phyloP scores from a whole-genome alignment of 108 stramenopile species.

The Nitzschia palea region DNA sequence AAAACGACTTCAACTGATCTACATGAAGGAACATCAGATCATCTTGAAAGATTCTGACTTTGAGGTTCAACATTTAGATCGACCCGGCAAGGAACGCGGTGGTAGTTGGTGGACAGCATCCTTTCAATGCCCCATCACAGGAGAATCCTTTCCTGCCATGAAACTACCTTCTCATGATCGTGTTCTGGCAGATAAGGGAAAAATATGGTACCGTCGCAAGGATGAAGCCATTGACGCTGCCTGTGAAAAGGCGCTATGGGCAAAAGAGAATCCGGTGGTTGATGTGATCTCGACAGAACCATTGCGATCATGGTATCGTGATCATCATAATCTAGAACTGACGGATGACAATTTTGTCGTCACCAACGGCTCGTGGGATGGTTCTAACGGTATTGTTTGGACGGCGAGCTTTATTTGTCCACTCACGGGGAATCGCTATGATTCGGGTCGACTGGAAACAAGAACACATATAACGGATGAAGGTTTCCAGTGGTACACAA shows the following conservation, averaged over 20 bases:
- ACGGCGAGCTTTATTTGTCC: conserved; percentile 47
- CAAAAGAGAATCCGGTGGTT: background rate
- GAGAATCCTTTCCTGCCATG: conserved; percentile 9
- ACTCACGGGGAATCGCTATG: conserved; percentile 23
- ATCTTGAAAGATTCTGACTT: conserved; percentile 1
- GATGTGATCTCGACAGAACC: background rate
- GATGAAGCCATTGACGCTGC: conserved; percentile 40
- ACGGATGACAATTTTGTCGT: conserved; percentile 33
- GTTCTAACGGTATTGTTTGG: conserved; percentile 18
- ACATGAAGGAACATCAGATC: conserved; percentile 18
- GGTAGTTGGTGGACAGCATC: conserved; percentile 38
- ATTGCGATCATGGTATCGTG: conserved; percentile 12
- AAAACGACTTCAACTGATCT: conserved; percentile 15
- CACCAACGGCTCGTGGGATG: conserved; percentile 6
- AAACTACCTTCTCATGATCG: background rate
- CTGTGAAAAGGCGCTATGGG: conserved; percentile 29
- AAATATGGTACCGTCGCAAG: conserved; percentile 31
- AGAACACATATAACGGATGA: background rate
- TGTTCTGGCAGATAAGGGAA: background rate
- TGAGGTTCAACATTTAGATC: background rate
- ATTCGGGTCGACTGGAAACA: conserved; percentile 6
- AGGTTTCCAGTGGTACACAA: conserved; percentile 23
- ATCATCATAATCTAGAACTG: conserved; percentile 7
- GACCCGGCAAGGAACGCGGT: background rate
- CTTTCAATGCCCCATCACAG: conserved; percentile 31